A percentile compares a stretch with the other conserved stretches of the same genome.
phyloP scores from a whole-genome alignment of 345 rosid genomes.

The Lumnitzera racemosa region DNA sequence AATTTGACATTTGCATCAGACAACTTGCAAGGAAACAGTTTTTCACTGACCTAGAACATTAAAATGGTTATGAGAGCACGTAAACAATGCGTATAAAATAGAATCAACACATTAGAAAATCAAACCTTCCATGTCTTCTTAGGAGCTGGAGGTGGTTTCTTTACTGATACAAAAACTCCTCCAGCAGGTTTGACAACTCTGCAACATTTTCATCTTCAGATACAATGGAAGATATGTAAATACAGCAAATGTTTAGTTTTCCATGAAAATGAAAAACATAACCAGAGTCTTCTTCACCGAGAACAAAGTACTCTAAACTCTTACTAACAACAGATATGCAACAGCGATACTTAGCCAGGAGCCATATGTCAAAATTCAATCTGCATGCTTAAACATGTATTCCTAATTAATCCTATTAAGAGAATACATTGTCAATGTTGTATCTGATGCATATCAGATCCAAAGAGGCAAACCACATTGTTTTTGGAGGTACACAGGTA shows the following conservation, averaged over 20 bases:
- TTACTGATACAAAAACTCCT: constrained; percentile 77
- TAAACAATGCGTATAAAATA: neutral
- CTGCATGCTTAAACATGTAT: too few relatives aligned
- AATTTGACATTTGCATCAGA: constrained; percentile 52
- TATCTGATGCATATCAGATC: too few relatives aligned
- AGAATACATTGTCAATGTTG: too few relatives aligned
- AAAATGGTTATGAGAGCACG: neutral
- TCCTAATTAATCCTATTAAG: too few relatives aligned
- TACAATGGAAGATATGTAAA: neutral
- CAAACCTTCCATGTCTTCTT: constrained; percentile 90
- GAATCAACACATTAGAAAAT: constrained; percentile 7
- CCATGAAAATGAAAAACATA: too few relatives aligned
- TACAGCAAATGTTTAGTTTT: neutral
- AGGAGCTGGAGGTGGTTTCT: constrained; percentile 77
- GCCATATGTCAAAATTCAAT: too few relatives aligned
- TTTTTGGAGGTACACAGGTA: too few relatives aligned
- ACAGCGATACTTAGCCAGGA: too few relatives aligned
- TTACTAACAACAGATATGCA: too few relatives aligned
- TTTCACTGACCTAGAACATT: constrained; percentile 64
- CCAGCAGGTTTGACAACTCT: constrained; percentile 74
- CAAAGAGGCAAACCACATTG: too few relatives aligned
- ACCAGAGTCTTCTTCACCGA: too few relatives aligned
- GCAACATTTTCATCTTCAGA: constrained; percentile 16
- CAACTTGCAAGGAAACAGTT: constrained; percentile 76
- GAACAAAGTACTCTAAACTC: too few relatives aligned